These are phyloP conservation scores for Alloteropsis semialata DNA, from an alignment of 176 grass and related monocot genomes.

Conservation along the genomic window DNA sequence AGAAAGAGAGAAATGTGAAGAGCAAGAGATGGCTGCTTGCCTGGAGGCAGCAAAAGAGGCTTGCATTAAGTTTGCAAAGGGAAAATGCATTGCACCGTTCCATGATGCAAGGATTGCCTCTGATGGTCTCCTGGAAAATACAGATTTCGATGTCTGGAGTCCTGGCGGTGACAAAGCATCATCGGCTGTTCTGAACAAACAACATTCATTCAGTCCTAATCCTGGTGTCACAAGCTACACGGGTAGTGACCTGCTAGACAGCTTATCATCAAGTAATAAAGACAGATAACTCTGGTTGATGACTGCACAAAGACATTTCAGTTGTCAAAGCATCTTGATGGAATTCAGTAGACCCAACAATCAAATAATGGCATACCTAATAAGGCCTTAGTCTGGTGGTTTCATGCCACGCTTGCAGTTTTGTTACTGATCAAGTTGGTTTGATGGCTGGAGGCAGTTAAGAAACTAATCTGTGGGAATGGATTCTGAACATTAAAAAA, in stretches of 20 bases:
- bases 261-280: slow-evolving; percentile 7
- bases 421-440: not conserved
- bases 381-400: not conserved
- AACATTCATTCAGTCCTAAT: not conserved
- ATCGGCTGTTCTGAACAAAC: not conserved
- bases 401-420: not conserved
- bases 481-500: not conserved
- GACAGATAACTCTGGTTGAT: slow-evolving; percentile 15
- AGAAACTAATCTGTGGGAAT: not conserved
- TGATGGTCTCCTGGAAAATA: slow-evolving; percentile 28
- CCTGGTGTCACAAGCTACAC: slow-evolving; percentile 31
- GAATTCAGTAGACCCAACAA: not conserved
- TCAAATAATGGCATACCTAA: not conserved
- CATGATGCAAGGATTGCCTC: slow-evolving; percentile 62
- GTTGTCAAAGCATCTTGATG: not conserved
- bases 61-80: slow-evolving; percentile 63
- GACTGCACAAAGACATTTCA: not conserved
- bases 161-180: not conserved
- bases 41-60: slow-evolving; percentile 53
- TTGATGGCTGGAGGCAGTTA: no score
- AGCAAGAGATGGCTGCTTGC: slow-evolving; percentile 60
- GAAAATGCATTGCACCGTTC: slow-evolving; percentile 60
- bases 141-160: slow-evolving; percentile 35
- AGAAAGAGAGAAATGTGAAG: slow-evolving; percentile 62
- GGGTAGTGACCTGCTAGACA: slow-evolving; percentile 45